These are phyloP conservation scores for Colletotrichum chrysophilum DNA, from an alignment of 2,329 filamentous ascomycete species.

Conservation along the genomic window DNA sequence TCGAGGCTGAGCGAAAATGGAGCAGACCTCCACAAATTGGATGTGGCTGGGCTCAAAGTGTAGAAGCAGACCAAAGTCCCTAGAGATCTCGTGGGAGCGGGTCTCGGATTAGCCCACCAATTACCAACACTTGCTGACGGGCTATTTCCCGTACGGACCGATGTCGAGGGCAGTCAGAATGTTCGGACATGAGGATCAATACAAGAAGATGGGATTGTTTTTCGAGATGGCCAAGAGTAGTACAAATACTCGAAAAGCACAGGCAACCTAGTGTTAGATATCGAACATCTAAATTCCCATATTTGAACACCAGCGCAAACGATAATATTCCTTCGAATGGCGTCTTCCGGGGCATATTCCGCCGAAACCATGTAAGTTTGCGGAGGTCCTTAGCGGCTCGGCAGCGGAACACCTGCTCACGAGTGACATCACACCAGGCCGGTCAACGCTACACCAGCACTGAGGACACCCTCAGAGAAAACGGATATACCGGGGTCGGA, in stretches of 20 bases:
- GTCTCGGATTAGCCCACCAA: background rate
- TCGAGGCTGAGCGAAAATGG: background rate
- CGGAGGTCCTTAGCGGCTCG: background rate
- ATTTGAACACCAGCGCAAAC: background rate
- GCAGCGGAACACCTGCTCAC: background rate
- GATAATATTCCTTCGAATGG: background rate
- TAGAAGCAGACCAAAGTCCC: background rate
- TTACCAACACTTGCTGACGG: background rate
- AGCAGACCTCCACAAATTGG: background rate
- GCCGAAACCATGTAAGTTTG: background rate
- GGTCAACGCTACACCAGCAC: background rate
- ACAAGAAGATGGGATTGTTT: background rate
- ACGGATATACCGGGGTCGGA: background rate
- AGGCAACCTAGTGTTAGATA: background rate
- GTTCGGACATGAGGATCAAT: background rate
- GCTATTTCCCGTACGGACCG: conserved; percentile 1
- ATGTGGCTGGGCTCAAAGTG: too few relatives aligned
- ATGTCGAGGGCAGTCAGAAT: background rate
- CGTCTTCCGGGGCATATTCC: background rate
- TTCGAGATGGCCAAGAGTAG: background rate
- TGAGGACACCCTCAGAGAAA: background rate
- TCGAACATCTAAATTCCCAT: background rate
- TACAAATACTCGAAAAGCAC: background rate
- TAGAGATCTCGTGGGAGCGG: background rate
- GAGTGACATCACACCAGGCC: background rate